phyloP scores from a whole-genome alignment of 257 asterid genomes.

The Solanum corneliomulleri region DNA sequence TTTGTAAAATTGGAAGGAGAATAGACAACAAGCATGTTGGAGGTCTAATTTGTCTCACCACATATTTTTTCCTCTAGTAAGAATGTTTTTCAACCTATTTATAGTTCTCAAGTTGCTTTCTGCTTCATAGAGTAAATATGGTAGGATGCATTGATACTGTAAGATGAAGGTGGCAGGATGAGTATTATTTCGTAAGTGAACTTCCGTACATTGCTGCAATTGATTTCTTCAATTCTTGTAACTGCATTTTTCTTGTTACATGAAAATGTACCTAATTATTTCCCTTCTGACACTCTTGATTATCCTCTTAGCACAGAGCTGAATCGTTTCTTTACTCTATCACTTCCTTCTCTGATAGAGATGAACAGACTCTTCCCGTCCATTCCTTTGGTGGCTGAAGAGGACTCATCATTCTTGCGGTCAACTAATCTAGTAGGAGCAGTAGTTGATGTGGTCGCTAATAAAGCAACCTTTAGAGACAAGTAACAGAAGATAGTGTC shows the following conservation, averaged over 20 bases:
- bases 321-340: background rate
- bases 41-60: background rate
- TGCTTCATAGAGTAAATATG: background rate
- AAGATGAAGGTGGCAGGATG: background rate
- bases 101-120: background rate
- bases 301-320: background rate
- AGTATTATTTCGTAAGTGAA: background rate
- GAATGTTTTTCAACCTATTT: background rate
- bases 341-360: slow-evolving; percentile 30
- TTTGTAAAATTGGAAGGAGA: background rate
- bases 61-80: background rate
- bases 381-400: slow-evolving; percentile 95
- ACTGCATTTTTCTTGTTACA: background rate
- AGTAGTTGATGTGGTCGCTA: slow-evolving; percentile 47
- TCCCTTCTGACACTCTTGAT: background rate
- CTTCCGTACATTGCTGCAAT: background rate
- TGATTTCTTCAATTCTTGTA: background rate
- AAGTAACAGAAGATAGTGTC: slow-evolving; percentile 35
- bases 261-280: background rate
- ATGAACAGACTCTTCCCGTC: slow-evolving; percentile 63
- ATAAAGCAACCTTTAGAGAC: slow-evolving; percentile 29
- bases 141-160: background rate
- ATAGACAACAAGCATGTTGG: background rate
- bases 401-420: slow-evolving; percentile 73
- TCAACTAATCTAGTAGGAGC: slow-evolving; percentile 61